phyloP scores from a whole-genome alignment of 371 early-diverging fungal genomes.

The Umbelopsis sp. region DNA sequence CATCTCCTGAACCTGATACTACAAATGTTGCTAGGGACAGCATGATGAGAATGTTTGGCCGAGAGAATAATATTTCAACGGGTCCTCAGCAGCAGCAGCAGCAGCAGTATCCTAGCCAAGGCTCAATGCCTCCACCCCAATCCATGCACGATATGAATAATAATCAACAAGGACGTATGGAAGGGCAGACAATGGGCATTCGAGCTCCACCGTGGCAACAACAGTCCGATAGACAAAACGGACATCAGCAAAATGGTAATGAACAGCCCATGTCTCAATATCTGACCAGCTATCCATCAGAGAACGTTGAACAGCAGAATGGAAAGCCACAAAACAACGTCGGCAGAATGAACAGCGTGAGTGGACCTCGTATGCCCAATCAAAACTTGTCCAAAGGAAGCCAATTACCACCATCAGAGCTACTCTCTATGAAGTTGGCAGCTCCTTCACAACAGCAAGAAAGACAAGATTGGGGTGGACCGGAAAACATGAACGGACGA shows the following conservation, averaged over 20 bases:
- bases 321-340: not conserved
- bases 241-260: not conserved
- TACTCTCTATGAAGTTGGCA: not conserved
- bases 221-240: slow-evolving; percentile 8
- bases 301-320: not conserved
- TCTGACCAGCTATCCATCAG: not conserved
- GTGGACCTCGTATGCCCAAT: slow-evolving; percentile 3
- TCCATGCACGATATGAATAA: not conserved
- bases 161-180: not conserved
- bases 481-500: not conserved
- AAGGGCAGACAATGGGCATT: slow-evolving; percentile 13
- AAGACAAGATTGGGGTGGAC: not conserved
- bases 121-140: not conserved
- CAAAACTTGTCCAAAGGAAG: slow-evolving; percentile 7
- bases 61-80: not conserved
- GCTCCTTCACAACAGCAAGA: not conserved
- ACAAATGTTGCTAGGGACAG: not conserved
- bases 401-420: not conserved
- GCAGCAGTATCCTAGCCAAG: not conserved
- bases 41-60: slow-evolving; percentile 8
- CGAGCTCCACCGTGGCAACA: slow-evolving; percentile 12
- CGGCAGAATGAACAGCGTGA: slow-evolving; percentile 13
- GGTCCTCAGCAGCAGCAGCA: not conserved
- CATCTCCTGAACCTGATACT: not conserved
- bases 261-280: slow-evolving; percentile 12